Evolutionary conservation across 768 basidiomycete genomes (phyloP).

Genomic region (Lentinus brumalis): DNA sequence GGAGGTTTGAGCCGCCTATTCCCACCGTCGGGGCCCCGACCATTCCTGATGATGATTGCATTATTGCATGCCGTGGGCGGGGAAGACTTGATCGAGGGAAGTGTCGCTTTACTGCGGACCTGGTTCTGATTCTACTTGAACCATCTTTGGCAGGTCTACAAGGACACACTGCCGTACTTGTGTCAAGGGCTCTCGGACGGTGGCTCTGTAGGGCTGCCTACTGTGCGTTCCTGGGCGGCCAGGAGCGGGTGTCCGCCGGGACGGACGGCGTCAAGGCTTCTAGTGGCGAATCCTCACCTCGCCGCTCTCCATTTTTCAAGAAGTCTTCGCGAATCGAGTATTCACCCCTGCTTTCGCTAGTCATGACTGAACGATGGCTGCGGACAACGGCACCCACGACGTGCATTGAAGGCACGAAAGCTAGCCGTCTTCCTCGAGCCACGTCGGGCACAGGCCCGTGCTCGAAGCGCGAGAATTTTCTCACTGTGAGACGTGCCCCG

Average conservation of each 20-base stretch:
- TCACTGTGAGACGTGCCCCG: constrained; percentile 16
- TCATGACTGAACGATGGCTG: not conserved
- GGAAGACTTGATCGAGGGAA: constrained; percentile 2
- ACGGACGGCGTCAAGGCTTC: not conserved
- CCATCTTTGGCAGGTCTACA: not conserved
- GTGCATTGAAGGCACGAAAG: constrained; percentile 4
- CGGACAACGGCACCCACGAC: constrained; percentile 10
- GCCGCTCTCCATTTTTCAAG: not conserved
- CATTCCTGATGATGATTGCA: constrained; percentile 16
- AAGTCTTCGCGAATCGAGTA: not conserved
- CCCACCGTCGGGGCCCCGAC: constrained; percentile 15
- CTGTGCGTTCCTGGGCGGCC: not conserved
- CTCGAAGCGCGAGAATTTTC: constrained; percentile 19
- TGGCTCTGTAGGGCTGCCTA: not conserved
- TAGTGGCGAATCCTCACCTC: not conserved
- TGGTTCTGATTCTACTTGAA: not conserved
- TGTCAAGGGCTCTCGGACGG: constrained; percentile 6
- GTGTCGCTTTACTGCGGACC: constrained; percentile 14
- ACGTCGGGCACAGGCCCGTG: constrained; percentile 1
- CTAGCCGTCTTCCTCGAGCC: not conserved
- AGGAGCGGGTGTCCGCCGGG: not conserved
- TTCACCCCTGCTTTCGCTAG: not conserved
- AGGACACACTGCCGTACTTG: not conserved
- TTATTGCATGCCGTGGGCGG: not conserved
- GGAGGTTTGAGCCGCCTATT: not conserved